Evolutionary conservation across 106 monocot species (phyloP).

Genomic region (Dactylorhiza incarnata): DNA sequence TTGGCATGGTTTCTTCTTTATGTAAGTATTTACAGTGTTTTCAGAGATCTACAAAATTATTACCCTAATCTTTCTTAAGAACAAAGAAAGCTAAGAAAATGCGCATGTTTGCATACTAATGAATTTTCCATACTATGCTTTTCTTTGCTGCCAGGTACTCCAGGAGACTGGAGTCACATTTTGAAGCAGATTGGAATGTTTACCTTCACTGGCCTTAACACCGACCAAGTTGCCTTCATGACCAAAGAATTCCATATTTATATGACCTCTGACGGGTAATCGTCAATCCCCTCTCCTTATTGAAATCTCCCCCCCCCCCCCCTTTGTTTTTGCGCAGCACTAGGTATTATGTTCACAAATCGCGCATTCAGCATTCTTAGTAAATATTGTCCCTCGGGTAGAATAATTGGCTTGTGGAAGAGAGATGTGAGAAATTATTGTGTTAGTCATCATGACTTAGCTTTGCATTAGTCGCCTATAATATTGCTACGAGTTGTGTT

Average conservation of each 20-base stretch:
- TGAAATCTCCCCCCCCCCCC: neutral
- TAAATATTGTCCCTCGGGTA: too few species aligned
- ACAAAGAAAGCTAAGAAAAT: neutral
- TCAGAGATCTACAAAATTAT: too few species aligned
- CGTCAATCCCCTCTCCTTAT: neutral
- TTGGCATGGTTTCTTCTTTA: too few species aligned
- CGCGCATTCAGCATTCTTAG: too few species aligned
- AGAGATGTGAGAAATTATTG: too few species aligned
- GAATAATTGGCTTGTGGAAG: too few species aligned
- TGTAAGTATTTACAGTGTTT: too few species aligned
- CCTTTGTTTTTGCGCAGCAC: too few species aligned
- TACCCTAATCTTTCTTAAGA: neutral
- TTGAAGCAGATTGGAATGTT: conserved; percentile 99
- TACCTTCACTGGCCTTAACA: conserved; percentile 91
- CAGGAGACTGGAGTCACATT: conserved; percentile 97
- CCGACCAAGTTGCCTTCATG: conserved; percentile 88
- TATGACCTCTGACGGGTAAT: conserved; percentile 96
- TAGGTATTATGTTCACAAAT: too few species aligned
- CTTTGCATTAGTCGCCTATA: too few species aligned
- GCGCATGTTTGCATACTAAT: neutral
- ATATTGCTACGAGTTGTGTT: too few species aligned
- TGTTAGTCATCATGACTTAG: too few species aligned
- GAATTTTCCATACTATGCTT: neutral
- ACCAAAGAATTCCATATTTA: conserved; percentile 83
- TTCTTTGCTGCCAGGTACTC: conserved; percentile 53